Percentiles rank a stretch among this genome's conserved stretches.
These are phyloP conservation scores for Herpetomonas samuelpessoai DNA, from an alignment of 208 protist species.

Conservation along the genomic window DNA sequence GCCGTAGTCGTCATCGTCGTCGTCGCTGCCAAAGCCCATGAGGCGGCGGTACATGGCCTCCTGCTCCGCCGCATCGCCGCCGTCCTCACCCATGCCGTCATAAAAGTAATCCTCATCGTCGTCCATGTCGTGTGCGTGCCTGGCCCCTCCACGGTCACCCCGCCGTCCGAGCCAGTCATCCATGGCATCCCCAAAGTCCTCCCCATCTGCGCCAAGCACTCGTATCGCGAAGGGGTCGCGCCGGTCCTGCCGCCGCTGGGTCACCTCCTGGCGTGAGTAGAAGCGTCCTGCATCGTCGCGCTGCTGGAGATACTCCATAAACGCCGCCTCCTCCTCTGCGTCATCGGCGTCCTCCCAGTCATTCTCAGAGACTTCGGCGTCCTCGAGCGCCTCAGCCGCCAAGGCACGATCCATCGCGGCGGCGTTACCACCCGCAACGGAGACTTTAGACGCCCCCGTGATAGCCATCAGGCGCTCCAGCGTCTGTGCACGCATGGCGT, in stretches of 20 bases:
- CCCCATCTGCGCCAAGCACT: conserved; percentile 22
- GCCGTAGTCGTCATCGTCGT: conserved; percentile 13
- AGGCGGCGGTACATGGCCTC: background rate
- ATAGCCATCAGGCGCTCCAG: background rate
- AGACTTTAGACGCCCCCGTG: no score
- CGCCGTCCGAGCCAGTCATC: background rate
- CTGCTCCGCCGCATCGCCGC: conserved; percentile 3
- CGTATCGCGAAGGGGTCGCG: conserved; percentile 23
- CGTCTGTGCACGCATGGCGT: conserved; percentile 8
- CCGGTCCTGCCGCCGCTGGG: conserved; percentile 28
- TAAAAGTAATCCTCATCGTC: conserved; percentile 1
- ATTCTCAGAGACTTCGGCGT: conserved; percentile 42
- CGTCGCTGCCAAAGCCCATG: conserved; percentile 9
- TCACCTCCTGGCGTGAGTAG: conserved; percentile 44
- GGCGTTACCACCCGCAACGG: background rate
- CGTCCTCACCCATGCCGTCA: conserved; percentile 9
- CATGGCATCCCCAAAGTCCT: conserved; percentile 19
- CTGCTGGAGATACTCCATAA: conserved; percentile 84
- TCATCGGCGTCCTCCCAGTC: conserved; percentile 41
- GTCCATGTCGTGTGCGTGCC: background rate
- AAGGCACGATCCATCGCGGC: conserved; percentile 19
- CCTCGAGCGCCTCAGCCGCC: conserved; percentile 1
- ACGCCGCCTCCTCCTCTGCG: conserved; percentile 42
- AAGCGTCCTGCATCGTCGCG: conserved; percentile 52
- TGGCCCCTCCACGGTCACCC: no score